Conservation (phyloP, 495 filamentous ascomycete species). For the Lichenothelia convexa region DNA sequence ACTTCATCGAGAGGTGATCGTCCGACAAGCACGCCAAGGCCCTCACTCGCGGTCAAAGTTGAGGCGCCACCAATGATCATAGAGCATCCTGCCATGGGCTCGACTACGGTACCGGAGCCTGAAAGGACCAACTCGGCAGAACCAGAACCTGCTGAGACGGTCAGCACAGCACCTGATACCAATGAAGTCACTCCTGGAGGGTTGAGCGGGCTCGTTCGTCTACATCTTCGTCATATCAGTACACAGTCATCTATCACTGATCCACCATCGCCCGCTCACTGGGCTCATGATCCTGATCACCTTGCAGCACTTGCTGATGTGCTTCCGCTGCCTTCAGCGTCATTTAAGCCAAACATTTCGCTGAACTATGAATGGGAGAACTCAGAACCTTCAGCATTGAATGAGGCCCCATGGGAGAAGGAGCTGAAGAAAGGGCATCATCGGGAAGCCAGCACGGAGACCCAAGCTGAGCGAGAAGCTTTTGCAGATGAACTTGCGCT, state of each 20-base stretch:
- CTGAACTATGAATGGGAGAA: conserved; percentile 7
- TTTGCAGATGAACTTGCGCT: conserved; percentile 67
- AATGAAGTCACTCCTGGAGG: conserved; percentile 47
- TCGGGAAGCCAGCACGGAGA: conserved; percentile 39
- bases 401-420: conserved; percentile 20
- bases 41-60: neutral
- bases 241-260: conserved; percentile 61
- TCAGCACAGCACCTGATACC: conserved; percentile 32
- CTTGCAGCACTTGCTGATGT: neutral
- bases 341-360: conserved; percentile 4
- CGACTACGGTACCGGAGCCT: neutral
- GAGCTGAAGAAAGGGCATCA: conserved; percentile 26
- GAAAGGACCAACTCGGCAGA: neutral
- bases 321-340: conserved; percentile 1
- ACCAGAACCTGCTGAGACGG: neutral
- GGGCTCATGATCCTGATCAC: neutral
- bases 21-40: neutral
- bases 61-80: neutral
- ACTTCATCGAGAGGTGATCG: no score
- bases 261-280: conserved; percentile 6
- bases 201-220: conserved; percentile 64
- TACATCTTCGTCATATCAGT: conserved; percentile 73
- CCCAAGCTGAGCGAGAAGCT: conserved; percentile 50
- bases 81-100: neutral
- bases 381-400: conserved; percentile 12